Evolutionary conservation across 164 flowering plant genomes (phyloP).

Genomic region (Sedum album): DNA sequence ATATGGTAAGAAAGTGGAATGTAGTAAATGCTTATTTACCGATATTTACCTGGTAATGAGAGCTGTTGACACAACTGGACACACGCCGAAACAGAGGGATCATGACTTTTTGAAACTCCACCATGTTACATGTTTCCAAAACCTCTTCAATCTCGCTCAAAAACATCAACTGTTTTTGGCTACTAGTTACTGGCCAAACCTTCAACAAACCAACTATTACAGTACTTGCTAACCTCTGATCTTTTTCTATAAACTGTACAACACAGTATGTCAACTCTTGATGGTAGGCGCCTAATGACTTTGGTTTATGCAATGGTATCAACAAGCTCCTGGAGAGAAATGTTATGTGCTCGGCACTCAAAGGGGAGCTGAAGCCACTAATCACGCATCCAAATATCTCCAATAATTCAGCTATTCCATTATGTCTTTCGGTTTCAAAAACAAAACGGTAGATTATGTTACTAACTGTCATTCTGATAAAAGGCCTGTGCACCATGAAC

Average conservation of each 20-base stretch:
- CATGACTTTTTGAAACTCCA: slow-evolving; percentile 47
- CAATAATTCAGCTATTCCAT: slow-evolving; percentile 52
- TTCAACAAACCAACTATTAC: no score
- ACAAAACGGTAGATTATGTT: slow-evolving; percentile 49
- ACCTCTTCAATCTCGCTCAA: slow-evolving; percentile 56
- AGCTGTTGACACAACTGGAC: slow-evolving; percentile 40
- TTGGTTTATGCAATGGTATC: slow-evolving; percentile 36
- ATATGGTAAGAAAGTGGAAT: not conserved
- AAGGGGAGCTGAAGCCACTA: slow-evolving; percentile 53
- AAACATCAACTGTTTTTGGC: slow-evolving; percentile 58
- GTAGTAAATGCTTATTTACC: not conserved
- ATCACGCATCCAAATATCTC: slow-evolving; percentile 60
- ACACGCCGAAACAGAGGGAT: slow-evolving; percentile 44
- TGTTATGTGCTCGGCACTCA: slow-evolving; percentile 54
- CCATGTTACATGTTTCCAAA: slow-evolving; percentile 37
- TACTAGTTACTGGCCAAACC: slow-evolving; percentile 40
- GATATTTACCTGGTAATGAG: slow-evolving; percentile 47
- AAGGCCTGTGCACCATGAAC: slow-evolving; percentile 59
- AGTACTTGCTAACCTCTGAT: slow-evolving; percentile 28
- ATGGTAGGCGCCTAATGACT: slow-evolving; percentile 43
- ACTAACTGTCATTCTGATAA: slow-evolving; percentile 39
- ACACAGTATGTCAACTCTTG: slow-evolving; percentile 51
- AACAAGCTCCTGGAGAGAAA: slow-evolving; percentile 39
- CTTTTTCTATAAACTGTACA: slow-evolving; percentile 53
- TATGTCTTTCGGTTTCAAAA: slow-evolving; percentile 48